These are phyloP conservation scores for Botrytis porri DNA, from an alignment of 2,329 filamentous ascomycete genomes.

Conservation along the genomic window DNA sequence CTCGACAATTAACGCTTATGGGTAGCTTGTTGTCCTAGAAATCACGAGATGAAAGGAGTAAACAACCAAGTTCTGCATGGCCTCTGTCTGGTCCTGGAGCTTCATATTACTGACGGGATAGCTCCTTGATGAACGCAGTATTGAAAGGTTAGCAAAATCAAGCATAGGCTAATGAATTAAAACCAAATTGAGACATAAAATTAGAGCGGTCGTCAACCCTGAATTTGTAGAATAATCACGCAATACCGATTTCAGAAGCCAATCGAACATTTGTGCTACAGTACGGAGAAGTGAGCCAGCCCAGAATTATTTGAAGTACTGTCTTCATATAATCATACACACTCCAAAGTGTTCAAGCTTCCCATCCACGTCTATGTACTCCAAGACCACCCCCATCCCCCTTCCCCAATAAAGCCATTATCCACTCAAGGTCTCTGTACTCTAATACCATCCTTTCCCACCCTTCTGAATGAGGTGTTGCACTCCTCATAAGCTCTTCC, in stretches of 20 bases:
- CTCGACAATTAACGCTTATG: neutral
- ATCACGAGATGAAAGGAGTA: neutral
- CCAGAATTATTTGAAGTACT: conserved; percentile 4
- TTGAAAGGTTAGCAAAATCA: neutral
- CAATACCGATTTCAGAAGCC: neutral
- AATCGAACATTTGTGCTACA: neutral
- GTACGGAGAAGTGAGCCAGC: neutral
- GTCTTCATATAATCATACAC: conserved; percentile 32
- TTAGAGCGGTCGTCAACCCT: neutral
- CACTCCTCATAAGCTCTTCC: conserved; percentile 98
- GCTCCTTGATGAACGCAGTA: neutral
- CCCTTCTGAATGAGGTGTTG: conserved; percentile 52
- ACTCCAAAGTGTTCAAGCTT: conserved; percentile 14
- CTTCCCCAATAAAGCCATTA: conserved; percentile 23
- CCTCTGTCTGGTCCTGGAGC: neutral
- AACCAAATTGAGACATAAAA: neutral
- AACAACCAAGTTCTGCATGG: neutral
- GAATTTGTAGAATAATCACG: neutral
- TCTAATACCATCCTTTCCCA: conserved; percentile 35
- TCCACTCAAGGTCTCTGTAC: conserved; percentile 32
- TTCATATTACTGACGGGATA: neutral
- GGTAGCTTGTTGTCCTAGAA: neutral
- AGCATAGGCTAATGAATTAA: neutral
- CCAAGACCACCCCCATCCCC: neutral
- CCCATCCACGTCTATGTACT: conserved; percentile 11